Percentiles rank a stretch among this genome's conserved stretches.
Conservation (phyloP, 1,139 yeast species). For the Candida frijolesensis region DNA sequence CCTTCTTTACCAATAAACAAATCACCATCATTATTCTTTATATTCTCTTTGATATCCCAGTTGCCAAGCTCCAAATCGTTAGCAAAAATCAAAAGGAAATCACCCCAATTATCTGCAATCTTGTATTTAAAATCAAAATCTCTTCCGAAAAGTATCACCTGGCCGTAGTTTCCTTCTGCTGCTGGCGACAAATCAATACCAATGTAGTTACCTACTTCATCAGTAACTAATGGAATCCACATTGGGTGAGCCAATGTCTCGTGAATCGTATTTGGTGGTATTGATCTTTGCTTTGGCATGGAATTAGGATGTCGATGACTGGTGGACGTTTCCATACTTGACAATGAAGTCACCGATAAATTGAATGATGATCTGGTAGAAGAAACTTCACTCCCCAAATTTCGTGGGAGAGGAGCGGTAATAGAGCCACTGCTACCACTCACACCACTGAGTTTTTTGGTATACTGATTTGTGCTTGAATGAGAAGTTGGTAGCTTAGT, state of each 20-base stretch:
- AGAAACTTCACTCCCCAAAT: constrained; percentile 12
- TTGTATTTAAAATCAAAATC: constrained; percentile 84
- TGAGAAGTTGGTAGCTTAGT: constrained; percentile 30
- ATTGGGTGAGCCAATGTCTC: constrained; percentile 78
- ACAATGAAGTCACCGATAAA: constrained; percentile 9
- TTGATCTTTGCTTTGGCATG: constrained; percentile 64
- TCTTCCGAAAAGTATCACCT: constrained; percentile 84
- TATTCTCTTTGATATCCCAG: constrained; percentile 63
- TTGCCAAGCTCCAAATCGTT: constrained; percentile 81
- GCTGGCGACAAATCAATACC: constrained; percentile 91
- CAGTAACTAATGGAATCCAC: constrained; percentile 92
- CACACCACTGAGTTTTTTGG: constrained; percentile 24
- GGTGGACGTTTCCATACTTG: constrained; percentile 9
- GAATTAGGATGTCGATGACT: constrained; percentile 5
- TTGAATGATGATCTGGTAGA: constrained; percentile 13
- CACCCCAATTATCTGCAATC: constrained; percentile 83
- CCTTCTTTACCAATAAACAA: constrained; percentile 66
- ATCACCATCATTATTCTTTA: constrained; percentile 49
- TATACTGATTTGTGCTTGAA: constrained; percentile 20
- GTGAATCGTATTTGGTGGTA: constrained; percentile 75
- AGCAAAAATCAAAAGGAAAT: constrained; percentile 75
- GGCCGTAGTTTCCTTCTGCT: constrained; percentile 61
- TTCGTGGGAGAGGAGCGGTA: not conserved
- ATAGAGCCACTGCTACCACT: not conserved
- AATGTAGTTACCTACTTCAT: constrained; percentile 85